Conservation (phyloP, 768 basidiomycete genomes). For the Mycena polygramma region DNA sequence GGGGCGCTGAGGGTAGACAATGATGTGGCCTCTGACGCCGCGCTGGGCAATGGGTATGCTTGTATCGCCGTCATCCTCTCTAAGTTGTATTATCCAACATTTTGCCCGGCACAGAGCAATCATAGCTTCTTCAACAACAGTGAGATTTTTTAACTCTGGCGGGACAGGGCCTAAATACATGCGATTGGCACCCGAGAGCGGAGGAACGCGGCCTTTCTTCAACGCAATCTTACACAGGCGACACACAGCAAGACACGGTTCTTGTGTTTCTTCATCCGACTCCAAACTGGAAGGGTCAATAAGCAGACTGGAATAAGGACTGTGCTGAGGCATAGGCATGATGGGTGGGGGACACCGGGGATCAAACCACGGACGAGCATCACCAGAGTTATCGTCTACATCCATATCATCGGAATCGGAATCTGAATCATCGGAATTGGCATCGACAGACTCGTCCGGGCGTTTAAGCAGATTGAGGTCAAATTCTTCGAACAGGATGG, state of each 20-base stretch:
- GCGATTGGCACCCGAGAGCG: neutral
- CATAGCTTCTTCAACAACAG: slow-evolving; percentile 41
- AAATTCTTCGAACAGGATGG: neutral
- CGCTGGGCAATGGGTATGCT: slow-evolving; percentile 27
- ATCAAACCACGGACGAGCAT: neutral
- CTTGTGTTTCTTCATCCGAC: neutral
- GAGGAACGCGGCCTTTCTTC: too few relatives aligned
- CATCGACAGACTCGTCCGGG: neutral
- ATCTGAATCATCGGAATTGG: neutral
- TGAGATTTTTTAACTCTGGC: slow-evolving; percentile 15
- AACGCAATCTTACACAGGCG: neutral
- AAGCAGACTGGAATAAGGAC: neutral
- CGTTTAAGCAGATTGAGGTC: neutral
- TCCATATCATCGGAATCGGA: neutral
- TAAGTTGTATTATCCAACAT: slow-evolving; percentile 19
- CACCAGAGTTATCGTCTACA: neutral
- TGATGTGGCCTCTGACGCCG: slow-evolving; percentile 43
- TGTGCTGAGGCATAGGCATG: neutral
- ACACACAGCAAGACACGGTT: neutral
- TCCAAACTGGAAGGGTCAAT: neutral
- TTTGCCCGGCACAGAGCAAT: slow-evolving; percentile 41
- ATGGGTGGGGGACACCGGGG: neutral
- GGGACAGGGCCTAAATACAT: slow-evolving; percentile 14
- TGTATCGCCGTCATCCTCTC: slow-evolving; percentile 3
- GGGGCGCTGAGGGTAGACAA: slow-evolving; percentile 42